A percentile compares a stretch with the other conserved stretches of the same genome.
Evolutionary conservation across 805 yeast genomes (phyloP).

Genomic region (Priceomyces melissophilus): DNA sequence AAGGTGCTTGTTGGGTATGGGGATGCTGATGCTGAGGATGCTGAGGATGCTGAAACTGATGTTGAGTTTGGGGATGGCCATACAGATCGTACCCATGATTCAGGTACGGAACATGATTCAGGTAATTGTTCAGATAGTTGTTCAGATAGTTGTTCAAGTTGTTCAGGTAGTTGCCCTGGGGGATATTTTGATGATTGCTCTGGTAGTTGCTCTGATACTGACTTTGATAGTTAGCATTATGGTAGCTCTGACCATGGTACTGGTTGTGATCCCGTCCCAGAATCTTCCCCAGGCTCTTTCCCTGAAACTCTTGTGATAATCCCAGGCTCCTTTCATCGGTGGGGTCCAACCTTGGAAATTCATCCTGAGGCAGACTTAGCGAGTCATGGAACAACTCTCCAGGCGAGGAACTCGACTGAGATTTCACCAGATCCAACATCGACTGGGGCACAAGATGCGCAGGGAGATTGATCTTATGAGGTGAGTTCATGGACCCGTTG

Average conservation of each 20-base stretch:
- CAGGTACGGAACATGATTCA: constrained; percentile 14
- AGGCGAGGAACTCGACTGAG: not conserved
- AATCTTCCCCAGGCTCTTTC: too few species aligned
- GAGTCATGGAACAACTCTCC: constrained; percentile 1
- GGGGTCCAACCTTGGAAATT: not conserved
- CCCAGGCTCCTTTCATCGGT: too few species aligned
- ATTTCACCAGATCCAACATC: constrained; percentile 5
- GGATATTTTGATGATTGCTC: too few species aligned
- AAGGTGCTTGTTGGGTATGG: constrained; percentile 16
- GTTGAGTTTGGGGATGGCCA: constrained; percentile 3
- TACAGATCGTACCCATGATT: constrained; percentile 10
- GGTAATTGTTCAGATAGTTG: constrained; percentile 4
- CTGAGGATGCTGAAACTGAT: constrained; percentile 3
- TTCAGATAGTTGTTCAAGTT: not conserved
- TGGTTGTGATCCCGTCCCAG: too few species aligned
- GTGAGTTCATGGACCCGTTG: not conserved
- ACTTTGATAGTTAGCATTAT: too few species aligned
- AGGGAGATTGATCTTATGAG: constrained; percentile 17
- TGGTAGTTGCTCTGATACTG: too few species aligned
- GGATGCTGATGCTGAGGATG: constrained; percentile 8
- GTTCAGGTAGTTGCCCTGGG: not conserved
- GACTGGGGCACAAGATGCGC: constrained; percentile 23
- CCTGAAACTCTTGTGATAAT: too few species aligned
- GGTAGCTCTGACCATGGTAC: too few species aligned
- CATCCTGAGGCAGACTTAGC: constrained; percentile 1